Percentiles rank a stretch among this genome's conserved stretches.
phyloP scores from a whole-genome alignment of 768 basidiomycete genomes.

The Rubroboletus pulcherrimus region DNA sequence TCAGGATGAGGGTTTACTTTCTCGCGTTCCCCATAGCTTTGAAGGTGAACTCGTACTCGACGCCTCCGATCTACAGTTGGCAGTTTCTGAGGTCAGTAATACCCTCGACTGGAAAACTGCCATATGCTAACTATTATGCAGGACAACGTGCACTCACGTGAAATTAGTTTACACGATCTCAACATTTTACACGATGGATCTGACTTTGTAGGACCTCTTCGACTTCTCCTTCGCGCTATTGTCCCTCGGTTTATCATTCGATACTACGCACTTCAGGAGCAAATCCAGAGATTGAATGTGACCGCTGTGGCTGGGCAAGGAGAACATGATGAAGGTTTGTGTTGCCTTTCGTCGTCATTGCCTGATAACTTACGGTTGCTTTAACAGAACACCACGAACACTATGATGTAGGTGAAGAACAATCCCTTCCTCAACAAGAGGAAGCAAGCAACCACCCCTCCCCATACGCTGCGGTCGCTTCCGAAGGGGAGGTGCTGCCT shows the following conservation, averaged over 20 bases:
- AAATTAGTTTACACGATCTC: constrained; percentile 69
- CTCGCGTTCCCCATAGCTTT: constrained; percentile 41
- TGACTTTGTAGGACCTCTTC: constrained; percentile 58
- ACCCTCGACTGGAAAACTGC: neutral
- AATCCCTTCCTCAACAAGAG: constrained; percentile 2
- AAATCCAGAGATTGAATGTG: constrained; percentile 42
- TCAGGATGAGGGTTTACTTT: constrained; percentile 49
- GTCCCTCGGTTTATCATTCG: constrained; percentile 63
- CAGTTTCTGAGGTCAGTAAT: constrained; percentile 56
- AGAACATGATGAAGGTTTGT: constrained; percentile 22
- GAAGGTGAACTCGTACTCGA: constrained; percentile 67
- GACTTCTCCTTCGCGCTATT: constrained; percentile 46
- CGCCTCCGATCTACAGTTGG: constrained; percentile 64
- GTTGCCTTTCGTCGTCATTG: neutral
- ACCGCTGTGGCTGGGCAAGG: constrained; percentile 13
- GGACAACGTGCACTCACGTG: constrained; percentile 69
- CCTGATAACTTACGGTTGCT: neutral
- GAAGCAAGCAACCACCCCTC: neutral
- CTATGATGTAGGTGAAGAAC: constrained; percentile 8
- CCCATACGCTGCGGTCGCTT: neutral
- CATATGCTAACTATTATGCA: constrained; percentile 26
- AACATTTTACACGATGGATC: constrained; percentile 67
- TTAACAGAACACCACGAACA: constrained; percentile 15
- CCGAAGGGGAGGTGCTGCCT: constrained; percentile 1
- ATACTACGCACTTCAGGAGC: constrained; percentile 60